Evolutionary conservation across 441 rosid species (phyloP).

Genomic region (Pelargonium australe): DNA sequence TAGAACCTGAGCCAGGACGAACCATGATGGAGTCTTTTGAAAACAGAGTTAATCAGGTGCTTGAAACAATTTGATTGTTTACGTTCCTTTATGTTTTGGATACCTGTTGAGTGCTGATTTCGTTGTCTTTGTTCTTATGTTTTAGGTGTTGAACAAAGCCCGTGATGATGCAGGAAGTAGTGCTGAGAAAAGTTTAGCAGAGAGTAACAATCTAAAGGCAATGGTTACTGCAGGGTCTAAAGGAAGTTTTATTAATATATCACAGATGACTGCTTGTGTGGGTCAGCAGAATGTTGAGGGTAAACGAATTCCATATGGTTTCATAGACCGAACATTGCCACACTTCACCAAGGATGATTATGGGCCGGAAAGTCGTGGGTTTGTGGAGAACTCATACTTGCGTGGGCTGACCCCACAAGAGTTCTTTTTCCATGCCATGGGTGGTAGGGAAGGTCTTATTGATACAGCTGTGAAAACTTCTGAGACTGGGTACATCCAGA

Average conservation of each 20-base stretch:
- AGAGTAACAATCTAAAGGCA: conserved; percentile 96
- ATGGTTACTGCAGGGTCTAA: conserved; percentile 99
- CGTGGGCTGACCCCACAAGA: conserved; percentile 99
- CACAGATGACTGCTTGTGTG: conserved; percentile 99
- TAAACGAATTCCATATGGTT: conserved; percentile 93
- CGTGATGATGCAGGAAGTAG: conserved; percentile 99
- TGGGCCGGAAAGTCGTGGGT: conserved; percentile 99
- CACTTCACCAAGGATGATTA: conserved; percentile 94
- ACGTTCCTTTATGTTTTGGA: conserved; percentile 8
- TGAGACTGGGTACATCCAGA: conserved; percentile 98
- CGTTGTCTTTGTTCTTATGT: conserved; percentile 2
- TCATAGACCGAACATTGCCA: conserved; percentile 81
- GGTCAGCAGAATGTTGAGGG: conserved; percentile 99
- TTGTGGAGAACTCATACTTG: conserved; percentile 93
- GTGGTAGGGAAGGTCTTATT: conserved; percentile 99
- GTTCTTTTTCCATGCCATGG: conserved; percentile 99
- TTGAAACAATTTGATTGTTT: conserved; percentile 5
- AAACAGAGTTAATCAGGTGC: conserved; percentile 95
- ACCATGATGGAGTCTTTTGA: conserved; percentile 97
- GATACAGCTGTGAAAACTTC: conserved; percentile 99
- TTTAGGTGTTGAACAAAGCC: conserved; percentile 87
- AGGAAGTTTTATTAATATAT: conserved; percentile 97
- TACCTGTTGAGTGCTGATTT: neutral
- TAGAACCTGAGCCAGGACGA: conserved; percentile 97
- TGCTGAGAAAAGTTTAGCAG: conserved; percentile 94